Base-by-base conservation (phyloP, 306 rosid species). In the Erythrophleum fordii region DNA sequence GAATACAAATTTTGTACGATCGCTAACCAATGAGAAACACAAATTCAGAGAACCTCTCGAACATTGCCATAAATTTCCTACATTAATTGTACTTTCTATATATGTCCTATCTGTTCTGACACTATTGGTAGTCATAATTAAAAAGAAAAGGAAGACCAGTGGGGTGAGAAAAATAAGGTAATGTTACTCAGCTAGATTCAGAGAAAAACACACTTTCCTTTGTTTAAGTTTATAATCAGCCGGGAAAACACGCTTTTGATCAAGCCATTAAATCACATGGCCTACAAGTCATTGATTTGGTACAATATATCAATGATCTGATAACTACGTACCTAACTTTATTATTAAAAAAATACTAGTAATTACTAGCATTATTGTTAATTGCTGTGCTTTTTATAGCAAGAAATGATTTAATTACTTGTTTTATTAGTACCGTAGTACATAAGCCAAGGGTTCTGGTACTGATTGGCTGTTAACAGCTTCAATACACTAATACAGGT, bases 1-100 rank as follows among this genome's bases (percentile, higher is more conserved):
- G 88, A 81, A 78, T n/a, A 28, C 51, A 82, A 76, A 5, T 53
- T 78, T 53, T 82, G 69, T 69, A 34, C 72, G 60, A 79, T 75
- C 26, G 28, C 29, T 75, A 42, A 22, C 67, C 46, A 31, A 46
- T 42, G 17, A 11, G 34, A 25, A 73, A 39, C 70, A 77, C 69
- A 69, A 69, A 51, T 67, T 48, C 62, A 48, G 73, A 77, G 44
- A 75, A 45, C 46, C 18, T 70, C 65, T 37, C 55, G 2, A 55
- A 35, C 45, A 39, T 28, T 72, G 41, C 13, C 67, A 28, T 28
- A 28, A 60, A 28, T 12, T 60, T 28, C 13, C 39, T 28, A 6
- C 76, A 77, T 73, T 73, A 20, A 73, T 31, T 49, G 83, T 81
- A 77, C 85, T 67, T 77, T 80, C 46, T 69, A 46, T 4, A 25